Conservation (phyloP, 257 asterid species). For the Jasminum sambac region DNA sequence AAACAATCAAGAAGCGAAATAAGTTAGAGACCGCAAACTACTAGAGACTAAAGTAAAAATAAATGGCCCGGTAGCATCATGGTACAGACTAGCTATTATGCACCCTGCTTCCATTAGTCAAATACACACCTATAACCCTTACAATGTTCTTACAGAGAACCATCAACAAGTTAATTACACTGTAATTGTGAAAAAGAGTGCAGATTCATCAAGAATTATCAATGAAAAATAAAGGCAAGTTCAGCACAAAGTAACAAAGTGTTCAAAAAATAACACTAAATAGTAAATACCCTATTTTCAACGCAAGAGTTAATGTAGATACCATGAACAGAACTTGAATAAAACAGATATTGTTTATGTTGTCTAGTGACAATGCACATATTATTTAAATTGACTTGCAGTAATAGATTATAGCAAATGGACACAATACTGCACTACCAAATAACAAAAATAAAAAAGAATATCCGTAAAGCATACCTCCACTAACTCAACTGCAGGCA, state of each 20-base stretch:
- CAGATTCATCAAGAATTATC: constrained; percentile 18
- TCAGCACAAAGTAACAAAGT: constrained; percentile 8
- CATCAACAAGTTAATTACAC: constrained; percentile 90
- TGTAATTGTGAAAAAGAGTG: constrained; percentile 44
- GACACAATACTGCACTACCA: too few relatives aligned
- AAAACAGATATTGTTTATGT: too few relatives aligned
- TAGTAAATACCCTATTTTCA: background rate
- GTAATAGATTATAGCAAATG: too few relatives aligned
- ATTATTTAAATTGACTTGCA: too few relatives aligned
- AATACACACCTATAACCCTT: constrained; percentile 69
- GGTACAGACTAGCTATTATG: constrained; percentile 19
- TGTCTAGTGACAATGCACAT: too few relatives aligned
- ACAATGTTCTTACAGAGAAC: constrained; percentile 91
- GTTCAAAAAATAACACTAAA: background rate
- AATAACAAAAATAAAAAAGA: too few relatives aligned
- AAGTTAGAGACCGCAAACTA: constrained; percentile 11
- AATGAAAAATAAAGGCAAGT: constrained; percentile 6
- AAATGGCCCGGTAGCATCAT: background rate
- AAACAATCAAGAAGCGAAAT: constrained; percentile 20
- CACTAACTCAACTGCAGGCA: too few relatives aligned
- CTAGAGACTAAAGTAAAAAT: background rate
- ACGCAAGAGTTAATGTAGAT: background rate
- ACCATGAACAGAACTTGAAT: background rate
- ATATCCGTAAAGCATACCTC: too few relatives aligned
- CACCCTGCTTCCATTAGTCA: constrained; percentile 90